A percentile compares a stretch with the other conserved stretches of the same genome.
Conservation (phyloP, 2,329 filamentous ascomycete species). For the Diaporthe destruens region DNA sequence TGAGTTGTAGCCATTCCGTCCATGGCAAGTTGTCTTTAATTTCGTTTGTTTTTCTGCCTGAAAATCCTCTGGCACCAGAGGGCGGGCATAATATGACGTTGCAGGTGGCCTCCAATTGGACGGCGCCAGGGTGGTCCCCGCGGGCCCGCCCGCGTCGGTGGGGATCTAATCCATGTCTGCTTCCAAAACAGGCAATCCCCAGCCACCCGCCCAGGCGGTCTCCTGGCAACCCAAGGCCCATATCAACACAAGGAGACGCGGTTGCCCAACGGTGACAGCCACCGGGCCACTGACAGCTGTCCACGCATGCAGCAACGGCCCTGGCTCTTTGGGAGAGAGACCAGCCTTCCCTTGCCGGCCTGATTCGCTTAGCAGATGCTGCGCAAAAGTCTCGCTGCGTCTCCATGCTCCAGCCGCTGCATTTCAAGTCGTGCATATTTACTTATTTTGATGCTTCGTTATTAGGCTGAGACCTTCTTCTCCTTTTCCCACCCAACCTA, state of each 20-base stretch:
- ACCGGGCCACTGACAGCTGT: slow-evolving; percentile 31
- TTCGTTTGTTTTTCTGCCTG: too few relatives aligned
- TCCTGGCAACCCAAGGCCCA: slow-evolving; percentile 36
- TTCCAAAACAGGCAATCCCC: slow-evolving; percentile 46
- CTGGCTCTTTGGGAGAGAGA: not conserved
- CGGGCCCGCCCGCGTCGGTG: slow-evolving; percentile 16
- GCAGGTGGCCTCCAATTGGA: not conserved
- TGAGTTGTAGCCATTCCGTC: too few relatives aligned
- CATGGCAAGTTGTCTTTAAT: too few relatives aligned
- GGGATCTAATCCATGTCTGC: not conserved
- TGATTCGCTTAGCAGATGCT: slow-evolving; percentile 20
- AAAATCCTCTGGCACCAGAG: too few relatives aligned
- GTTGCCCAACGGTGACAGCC: not conserved
- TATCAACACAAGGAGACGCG: slow-evolving; percentile 35
- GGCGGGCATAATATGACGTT: slow-evolving; percentile 1
- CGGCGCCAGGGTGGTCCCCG: slow-evolving; percentile 1
- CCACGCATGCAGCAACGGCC: slow-evolving; percentile 38
- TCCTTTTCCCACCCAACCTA: not conserved
- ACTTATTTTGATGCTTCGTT: not conserved
- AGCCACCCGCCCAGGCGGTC: slow-evolving; percentile 37
- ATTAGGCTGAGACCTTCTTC: slow-evolving; percentile 15
- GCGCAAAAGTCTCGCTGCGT: slow-evolving; percentile 7
- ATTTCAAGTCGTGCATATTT: slow-evolving; percentile 6
- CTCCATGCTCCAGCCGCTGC: slow-evolving; percentile 32
- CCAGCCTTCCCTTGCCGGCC: slow-evolving; percentile 29